Evolutionary conservation across 306 rosid genomes (phyloP), one percentile per base, ranked within the genome.

Genomic region (Acmispon strigosus): DNA sequence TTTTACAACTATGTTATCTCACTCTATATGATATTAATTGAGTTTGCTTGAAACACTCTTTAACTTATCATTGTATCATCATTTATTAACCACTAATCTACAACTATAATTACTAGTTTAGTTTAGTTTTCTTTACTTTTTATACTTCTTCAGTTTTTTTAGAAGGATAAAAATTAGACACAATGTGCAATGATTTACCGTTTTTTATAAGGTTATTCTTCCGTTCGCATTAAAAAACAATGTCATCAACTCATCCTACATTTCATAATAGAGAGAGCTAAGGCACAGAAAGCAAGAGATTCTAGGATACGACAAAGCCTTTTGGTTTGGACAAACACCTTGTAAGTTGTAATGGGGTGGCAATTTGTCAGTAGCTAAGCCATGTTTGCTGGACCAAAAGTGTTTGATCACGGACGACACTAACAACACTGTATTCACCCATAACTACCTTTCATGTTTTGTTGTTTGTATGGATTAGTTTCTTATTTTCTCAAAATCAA

Each of bases 221-320:
- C 19, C 27, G 43, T 13, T 19, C n/a, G 51, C 19, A 41, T 51
- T 1, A 51, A 8, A 13, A 45, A 7, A 14, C 10, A 42, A 12
- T 16, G 9, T 36, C 19, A 34, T 17, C 14, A 0, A 43, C 45
- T 36, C 42, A 69, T 51, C 6, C 37, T 4, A 12, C 5, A 42
- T 47, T 44, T 50, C 10, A 47, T 56, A 36, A 14, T 6, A 57
- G 13, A 2, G 69, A 78, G 62, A 65, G 17, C 0, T 55, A 66
- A 75, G 71, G 66, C 70, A 70, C 66, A 43, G 20, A 67, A 29
- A 78, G 78, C 17, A 59, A 75, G 70, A 78, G 65, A 51, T 57
- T 79, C 52, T 29, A 48, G 69, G 79, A 85, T 74, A 32, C 65
- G 96, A 89, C 96, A 89, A 86, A 64, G 58, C 39, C 36, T 50